phyloP scores from a whole-genome alignment of 768 basidiomycete genomes.

The Mycena floridula region DNA sequence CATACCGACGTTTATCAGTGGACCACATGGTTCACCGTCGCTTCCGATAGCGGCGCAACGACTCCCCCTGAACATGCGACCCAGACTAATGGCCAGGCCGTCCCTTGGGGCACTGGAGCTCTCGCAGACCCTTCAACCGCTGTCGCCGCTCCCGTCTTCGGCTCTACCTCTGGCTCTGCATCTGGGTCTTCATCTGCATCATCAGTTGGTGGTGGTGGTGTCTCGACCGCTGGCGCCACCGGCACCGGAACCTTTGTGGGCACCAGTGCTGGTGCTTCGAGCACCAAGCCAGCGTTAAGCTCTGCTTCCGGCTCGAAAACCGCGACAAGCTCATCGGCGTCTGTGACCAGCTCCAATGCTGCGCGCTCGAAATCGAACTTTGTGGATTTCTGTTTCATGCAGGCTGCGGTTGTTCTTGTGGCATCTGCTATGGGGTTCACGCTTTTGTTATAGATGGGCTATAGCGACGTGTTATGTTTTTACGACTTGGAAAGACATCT shows the following conservation, averaged over 20 bases:
- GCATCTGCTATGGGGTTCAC: constrained; percentile 14
- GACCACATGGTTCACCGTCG: constrained; percentile 77
- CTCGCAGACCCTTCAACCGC: constrained; percentile 41
- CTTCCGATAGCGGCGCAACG: constrained; percentile 37
- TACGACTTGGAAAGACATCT: no score
- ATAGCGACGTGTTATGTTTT: no score
- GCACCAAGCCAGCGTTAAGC: not conserved
- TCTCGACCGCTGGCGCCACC: constrained; percentile 4
- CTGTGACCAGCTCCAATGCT: constrained; percentile 9
- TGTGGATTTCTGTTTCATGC: constrained; percentile 7
- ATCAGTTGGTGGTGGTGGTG: no score
- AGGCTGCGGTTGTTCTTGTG: constrained; percentile 7
- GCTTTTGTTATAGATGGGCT: constrained; percentile 14
- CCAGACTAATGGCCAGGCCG: constrained; percentile 43
- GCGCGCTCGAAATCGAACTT: constrained; percentile 6
- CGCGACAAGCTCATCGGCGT: not conserved
- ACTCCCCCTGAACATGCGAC: constrained; percentile 44
- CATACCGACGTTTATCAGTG: constrained; percentile 39
- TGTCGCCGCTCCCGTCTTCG: constrained; percentile 21
- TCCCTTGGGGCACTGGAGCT: constrained; percentile 63
- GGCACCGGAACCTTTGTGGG: no score
- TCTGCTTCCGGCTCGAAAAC: not conserved
- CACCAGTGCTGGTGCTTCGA: not conserved
- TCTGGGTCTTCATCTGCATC: not conserved
- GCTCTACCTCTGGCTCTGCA: constrained; percentile 1